phyloP scores from a whole-genome alignment of 1,139 yeast species.

The Trichomonascaceae sp. region DNA sequence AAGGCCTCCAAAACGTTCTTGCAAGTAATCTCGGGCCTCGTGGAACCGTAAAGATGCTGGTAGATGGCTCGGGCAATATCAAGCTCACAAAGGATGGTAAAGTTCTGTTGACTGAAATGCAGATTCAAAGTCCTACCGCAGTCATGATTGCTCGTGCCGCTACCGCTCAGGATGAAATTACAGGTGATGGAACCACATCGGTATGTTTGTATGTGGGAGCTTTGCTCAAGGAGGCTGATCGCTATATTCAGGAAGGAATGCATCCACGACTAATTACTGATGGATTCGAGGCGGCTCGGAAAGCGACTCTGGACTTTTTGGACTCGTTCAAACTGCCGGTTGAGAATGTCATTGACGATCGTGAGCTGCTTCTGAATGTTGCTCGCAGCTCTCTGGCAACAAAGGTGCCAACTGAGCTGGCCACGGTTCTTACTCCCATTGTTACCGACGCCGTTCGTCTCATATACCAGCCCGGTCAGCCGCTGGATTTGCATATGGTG shows the following conservation, averaged over 20 bases:
- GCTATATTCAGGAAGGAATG: slow-evolving; percentile 84
- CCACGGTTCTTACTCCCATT: slow-evolving; percentile 78
- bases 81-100: slow-evolving; percentile 96
- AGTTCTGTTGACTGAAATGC: slow-evolving; percentile 90
- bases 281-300: slow-evolving; percentile 87
- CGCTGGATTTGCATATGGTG: slow-evolving; percentile 87
- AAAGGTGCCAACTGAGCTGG: slow-evolving; percentile 62
- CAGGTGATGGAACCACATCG: slow-evolving; percentile 99
- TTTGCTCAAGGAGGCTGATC: slow-evolving; percentile 83
- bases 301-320: slow-evolving; percentile 54
- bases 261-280: slow-evolving; percentile 93
- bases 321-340: slow-evolving; percentile 39
- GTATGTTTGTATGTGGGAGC: slow-evolving; percentile 94
- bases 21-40: slow-evolving; percentile 92
- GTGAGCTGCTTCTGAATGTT: slow-evolving; percentile 82
- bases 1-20: slow-evolving; percentile 86
- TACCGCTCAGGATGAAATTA: slow-evolving; percentile 95
- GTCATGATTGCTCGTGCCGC: slow-evolving; percentile 98
- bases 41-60: slow-evolving; percentile 91
- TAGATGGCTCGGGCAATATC: slow-evolving; percentile 92
- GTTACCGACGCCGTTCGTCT: slow-evolving; percentile 79
- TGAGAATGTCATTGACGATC: slow-evolving; percentile 35
- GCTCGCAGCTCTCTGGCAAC: slow-evolving; percentile 84
- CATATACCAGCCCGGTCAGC: slow-evolving; percentile 29
- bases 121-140: slow-evolving; percentile 98